These are phyloP conservation scores for Coemansia umbellata DNA, from an alignment of 192 early-diverging fungal genomes.

Conservation along the genomic window DNA sequence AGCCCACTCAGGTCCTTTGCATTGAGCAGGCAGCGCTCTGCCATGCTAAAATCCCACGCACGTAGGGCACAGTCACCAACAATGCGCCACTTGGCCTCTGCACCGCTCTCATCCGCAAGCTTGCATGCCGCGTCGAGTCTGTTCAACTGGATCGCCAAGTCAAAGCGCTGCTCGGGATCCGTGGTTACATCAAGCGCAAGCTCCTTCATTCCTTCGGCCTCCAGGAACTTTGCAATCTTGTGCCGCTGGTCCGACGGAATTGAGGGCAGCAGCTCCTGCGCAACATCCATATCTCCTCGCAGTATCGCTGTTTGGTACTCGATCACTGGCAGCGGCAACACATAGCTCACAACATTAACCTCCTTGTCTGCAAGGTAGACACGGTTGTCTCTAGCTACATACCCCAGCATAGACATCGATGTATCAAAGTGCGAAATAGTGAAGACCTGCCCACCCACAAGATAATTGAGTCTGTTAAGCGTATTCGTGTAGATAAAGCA, in stretches of 20 bases:
- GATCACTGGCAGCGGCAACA: constrained; percentile 88
- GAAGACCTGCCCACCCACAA: constrained; percentile 90
- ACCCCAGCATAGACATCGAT: constrained; percentile 89
- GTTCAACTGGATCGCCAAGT: constrained; percentile 85
- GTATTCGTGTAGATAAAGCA: constrained; percentile 97
- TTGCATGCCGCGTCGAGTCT: constrained; percentile 77
- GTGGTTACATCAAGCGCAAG: constrained; percentile 92
- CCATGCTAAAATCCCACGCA: constrained; percentile 87
- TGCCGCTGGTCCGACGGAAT: constrained; percentile 85
- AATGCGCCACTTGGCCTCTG: constrained; percentile 89
- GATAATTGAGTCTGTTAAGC: constrained; percentile 89
- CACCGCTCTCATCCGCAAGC: constrained; percentile 81
- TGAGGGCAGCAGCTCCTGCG: constrained; percentile 74
- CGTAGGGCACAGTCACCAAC: constrained; percentile 87
- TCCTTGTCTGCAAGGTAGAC: constrained; percentile 95
- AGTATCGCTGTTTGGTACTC: constrained; percentile 98
- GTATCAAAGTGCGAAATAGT: constrained; percentile 96
- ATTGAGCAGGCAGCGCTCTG: constrained; percentile 83
- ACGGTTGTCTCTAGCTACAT: constrained; percentile 89
- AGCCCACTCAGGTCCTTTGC: constrained; percentile 90
- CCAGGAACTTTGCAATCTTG: constrained; percentile 92
- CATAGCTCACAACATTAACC: constrained; percentile 82
- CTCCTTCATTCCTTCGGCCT: constrained; percentile 87
- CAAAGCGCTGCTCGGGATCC: constrained; percentile 94
- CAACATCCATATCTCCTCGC: constrained; percentile 85